These are phyloP conservation scores for Coleophoma crateriformis DNA, from an alignment of 2,329 filamentous ascomycete species.

Conservation along the genomic window DNA sequence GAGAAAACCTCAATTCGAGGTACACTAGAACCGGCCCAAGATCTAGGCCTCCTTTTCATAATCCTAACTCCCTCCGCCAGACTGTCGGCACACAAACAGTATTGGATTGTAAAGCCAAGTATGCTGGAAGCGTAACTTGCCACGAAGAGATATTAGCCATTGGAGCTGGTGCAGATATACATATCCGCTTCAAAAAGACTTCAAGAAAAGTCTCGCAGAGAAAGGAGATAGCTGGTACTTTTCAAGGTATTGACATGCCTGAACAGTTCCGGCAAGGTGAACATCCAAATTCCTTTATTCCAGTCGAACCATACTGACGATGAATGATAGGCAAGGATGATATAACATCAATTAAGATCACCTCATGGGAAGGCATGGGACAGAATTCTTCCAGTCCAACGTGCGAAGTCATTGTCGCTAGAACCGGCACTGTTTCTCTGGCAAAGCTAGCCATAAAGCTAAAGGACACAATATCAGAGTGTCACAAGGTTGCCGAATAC, in stretches of 20 bases:
- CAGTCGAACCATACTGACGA: background rate
- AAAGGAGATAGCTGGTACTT: background rate
- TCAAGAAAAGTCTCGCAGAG: background rate
- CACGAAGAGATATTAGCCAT: background rate
- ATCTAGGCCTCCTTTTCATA: background rate
- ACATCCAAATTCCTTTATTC: background rate
- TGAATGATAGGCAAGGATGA: background rate
- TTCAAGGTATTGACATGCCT: background rate
- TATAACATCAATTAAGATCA: background rate
- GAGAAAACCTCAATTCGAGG: background rate
- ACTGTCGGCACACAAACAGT: background rate
- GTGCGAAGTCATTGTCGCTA: background rate
- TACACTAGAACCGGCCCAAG: too few species aligned
- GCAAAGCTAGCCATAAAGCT: background rate
- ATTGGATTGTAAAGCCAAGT: background rate
- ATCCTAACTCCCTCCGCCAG: background rate
- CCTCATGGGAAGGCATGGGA: background rate
- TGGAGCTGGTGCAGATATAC: background rate
- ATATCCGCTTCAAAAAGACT: background rate
- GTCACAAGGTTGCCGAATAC: background rate
- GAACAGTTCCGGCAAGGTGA: background rate
- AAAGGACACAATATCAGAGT: background rate
- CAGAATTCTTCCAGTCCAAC: background rate
- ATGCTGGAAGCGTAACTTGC: background rate
- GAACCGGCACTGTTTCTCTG: background rate